A percentile compares a stretch with the other conserved stretches of the same genome.
These are phyloP conservation scores for Citrus australasica DNA, from an alignment of 345 rosid species.

Conservation along the genomic window DNA sequence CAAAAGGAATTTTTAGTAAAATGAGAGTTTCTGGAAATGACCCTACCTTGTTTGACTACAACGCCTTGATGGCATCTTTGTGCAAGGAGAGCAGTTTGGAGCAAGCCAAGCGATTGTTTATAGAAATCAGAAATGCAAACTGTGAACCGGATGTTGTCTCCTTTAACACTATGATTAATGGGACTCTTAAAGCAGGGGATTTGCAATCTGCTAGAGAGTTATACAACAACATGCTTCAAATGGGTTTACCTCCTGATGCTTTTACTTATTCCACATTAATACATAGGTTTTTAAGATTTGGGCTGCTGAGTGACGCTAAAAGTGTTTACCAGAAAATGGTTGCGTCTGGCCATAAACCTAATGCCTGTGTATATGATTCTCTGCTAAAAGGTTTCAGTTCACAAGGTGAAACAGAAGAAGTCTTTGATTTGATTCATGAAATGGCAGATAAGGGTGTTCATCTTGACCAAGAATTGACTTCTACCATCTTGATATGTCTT, in stretches of 20 bases:
- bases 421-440: slow-evolving; percentile 38
- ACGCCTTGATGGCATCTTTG: slow-evolving; percentile 46
- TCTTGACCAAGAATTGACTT: slow-evolving; percentile 42
- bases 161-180: slow-evolving; percentile 60
- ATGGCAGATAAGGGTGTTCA: slow-evolving; percentile 47
- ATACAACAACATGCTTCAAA: slow-evolving; percentile 41
- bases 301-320: slow-evolving; percentile 51
- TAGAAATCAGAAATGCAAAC: slow-evolving; percentile 35
- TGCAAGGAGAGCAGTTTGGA: slow-evolving; percentile 63
- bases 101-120: slow-evolving; percentile 59
- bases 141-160: slow-evolving; percentile 38
- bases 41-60: slow-evolving; percentile 46
- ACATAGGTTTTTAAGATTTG: slow-evolving; percentile 55
- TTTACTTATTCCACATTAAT: slow-evolving; percentile 51
- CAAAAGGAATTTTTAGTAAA: slow-evolving; percentile 56
- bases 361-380: slow-evolving; percentile 43
- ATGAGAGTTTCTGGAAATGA: slow-evolving; percentile 34
- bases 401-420: slow-evolving; percentile 45
- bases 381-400: slow-evolving; percentile 48
- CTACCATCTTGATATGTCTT: slow-evolving; percentile 52
- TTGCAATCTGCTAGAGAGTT: slow-evolving; percentile 43
- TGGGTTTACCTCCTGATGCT: slow-evolving; percentile 52
- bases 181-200: slow-evolving; percentile 54
- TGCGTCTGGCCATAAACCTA: slow-evolving; percentile 49
- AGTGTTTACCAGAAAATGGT: slow-evolving; percentile 50